phyloP scores from a whole-genome alignment of 2,329 filamentous ascomycete species.

The Scopulariopsis brevicaulis region DNA sequence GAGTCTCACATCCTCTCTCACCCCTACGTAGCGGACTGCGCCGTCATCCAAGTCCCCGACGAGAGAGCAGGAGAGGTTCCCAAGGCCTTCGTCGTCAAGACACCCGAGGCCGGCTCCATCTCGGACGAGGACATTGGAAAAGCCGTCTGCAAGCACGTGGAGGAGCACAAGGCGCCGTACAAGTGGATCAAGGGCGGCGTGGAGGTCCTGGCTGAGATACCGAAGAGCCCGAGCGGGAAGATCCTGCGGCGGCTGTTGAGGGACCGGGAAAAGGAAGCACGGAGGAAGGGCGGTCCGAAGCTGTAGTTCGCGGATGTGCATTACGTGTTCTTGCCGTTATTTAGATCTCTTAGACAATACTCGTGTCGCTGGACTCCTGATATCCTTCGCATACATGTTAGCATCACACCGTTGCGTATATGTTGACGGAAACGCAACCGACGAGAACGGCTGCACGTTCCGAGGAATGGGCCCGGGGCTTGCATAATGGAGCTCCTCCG shows the following conservation, averaged over 20 bases:
- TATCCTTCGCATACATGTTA: no score
- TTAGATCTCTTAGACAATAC: no score
- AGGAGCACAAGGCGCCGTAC: constrained; percentile 44
- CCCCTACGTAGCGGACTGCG: constrained; percentile 63
- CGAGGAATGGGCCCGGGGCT: no score
- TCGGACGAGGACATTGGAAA: constrained; percentile 13
- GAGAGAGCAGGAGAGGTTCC: constrained; percentile 52
- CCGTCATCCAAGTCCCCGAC: constrained; percentile 64
- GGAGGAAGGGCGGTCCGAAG: constrained; percentile 48
- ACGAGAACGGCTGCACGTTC: no score
- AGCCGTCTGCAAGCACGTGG: constrained; percentile 40
- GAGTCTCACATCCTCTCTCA: constrained; percentile 71
- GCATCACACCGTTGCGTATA: no score
- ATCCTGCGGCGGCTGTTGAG: constrained; percentile 50
- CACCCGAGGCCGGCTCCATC: constrained; percentile 23
- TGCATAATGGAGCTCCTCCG: no score
- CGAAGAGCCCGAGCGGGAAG: constrained; percentile 56
- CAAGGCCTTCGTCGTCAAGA: constrained; percentile 54
- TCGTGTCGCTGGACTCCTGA: no score
- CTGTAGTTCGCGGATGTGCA: constrained; percentile 18
- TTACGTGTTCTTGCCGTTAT: no score
- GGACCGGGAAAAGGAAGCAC: constrained; percentile 54
- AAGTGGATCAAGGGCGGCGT: constrained; percentile 45
- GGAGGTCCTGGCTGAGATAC: constrained; percentile 44
- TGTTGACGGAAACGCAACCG: no score